Base-by-base conservation (phyloP, 2,329 filamentous ascomycete species). In the Chrysoporthe cubensis region DNA sequence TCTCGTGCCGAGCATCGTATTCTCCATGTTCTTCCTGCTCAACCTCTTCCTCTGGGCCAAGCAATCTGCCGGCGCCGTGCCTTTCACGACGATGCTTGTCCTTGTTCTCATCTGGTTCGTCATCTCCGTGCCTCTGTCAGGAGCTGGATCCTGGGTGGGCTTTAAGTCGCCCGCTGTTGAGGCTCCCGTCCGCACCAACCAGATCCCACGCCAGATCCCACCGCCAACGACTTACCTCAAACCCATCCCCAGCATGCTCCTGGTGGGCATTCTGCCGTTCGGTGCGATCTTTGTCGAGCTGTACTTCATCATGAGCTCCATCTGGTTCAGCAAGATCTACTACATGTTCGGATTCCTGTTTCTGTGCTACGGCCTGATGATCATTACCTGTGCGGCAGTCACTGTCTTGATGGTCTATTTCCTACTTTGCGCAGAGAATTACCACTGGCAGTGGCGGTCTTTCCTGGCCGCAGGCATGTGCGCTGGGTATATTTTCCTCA, bases 311-410 rank as follows among this genome's bases (percentile, higher is more conserved):
- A 97, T 99, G 93, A 97, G 91, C 81, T 97, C 93, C 37, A 95
- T 99, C 77, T 99, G 96, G 96, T 97, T 96, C 80, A 95, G 91
- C 83, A 93, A 96, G 80, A 96, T 99, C 72, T 99, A 99, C 85
- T 99, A 99, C 86, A 99, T 99, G 96, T 99, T 99, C 75, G 96
- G 96, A 32, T 99, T 99, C 85, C 84, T 99, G 46, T 99, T 99
- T 85, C 87, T 99, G 66, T 97, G 94, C 85, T 99, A 97, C 76
- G 94, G 92, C 13, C 87, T 99, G 62, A 97, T 99, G 94, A 93
- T 98, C 74, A 91, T 97, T 74, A 98, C 96, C 1, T 94, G 91
- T 68, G 95, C 95, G 0, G 91, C 94, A 0, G 95, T 96, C 52
- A 98, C 96, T 0, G 90, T 98, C 9, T 83, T 99, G 21, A 90